These are phyloP conservation scores for Metschnikowia santaceciliae DNA, from an alignment of 805 yeast genomes.

Conservation along the genomic window DNA sequence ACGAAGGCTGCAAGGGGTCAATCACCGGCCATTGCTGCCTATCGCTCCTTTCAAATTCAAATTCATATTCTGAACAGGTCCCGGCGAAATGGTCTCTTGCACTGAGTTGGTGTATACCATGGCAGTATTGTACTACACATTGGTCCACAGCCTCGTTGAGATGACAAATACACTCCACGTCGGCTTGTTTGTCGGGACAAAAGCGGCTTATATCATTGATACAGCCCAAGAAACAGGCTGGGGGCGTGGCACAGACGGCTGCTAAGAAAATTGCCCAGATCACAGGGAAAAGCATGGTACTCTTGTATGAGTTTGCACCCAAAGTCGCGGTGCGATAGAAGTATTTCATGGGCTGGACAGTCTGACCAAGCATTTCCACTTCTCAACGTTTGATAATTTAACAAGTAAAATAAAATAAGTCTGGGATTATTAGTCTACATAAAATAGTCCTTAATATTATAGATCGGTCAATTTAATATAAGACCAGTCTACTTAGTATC, in stretches of 20 bases:
- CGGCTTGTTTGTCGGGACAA: slow-evolving; percentile 30
- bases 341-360: neutral
- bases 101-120: slow-evolving; percentile 38
- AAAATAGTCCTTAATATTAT: too few species aligned
- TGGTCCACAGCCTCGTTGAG: slow-evolving; percentile 36
- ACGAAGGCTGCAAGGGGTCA: neutral
- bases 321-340: slow-evolving; percentile 7
- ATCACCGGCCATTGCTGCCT: neutral
- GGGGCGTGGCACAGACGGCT: slow-evolving; percentile 38
- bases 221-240: slow-evolving; percentile 48
- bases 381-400: neutral
- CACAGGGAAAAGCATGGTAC: slow-evolving; percentile 7
- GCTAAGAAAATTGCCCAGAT: slow-evolving; percentile 4
- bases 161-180: slow-evolving; percentile 39
- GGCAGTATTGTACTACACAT: slow-evolving; percentile 45
- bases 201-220: slow-evolving; percentile 31
- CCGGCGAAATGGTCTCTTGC: slow-evolving; percentile 48
- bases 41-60: neutral
- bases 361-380: neutral
- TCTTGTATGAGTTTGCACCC: slow-evolving; percentile 11
- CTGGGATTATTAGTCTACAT: too few species aligned
- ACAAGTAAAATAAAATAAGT: too few species aligned
- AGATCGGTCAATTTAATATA: too few species aligned
- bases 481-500: too few species aligned
- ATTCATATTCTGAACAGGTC: slow-evolving; percentile 40